Conservation (phyloP, 805 yeast genomes). For the Grigorovia jiainica region DNA sequence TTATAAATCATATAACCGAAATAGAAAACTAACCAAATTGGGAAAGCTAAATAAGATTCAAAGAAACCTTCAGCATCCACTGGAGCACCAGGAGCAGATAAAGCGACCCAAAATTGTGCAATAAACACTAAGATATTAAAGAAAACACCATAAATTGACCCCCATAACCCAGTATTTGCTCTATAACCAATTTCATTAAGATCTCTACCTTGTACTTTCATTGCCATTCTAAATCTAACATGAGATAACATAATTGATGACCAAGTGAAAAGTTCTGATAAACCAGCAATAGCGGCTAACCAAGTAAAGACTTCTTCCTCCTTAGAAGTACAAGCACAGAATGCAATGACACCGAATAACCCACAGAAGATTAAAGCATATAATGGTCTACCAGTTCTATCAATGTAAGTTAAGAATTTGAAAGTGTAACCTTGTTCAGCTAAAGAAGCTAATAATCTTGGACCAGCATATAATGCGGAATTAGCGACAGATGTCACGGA, state of each 20-base stretch:
- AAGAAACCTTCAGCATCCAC: slow-evolving; percentile 38
- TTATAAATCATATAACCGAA: slow-evolving; percentile 42
- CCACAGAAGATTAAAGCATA: slow-evolving; percentile 43
- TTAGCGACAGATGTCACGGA: slow-evolving; percentile 72
- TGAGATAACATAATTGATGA: slow-evolving; percentile 43
- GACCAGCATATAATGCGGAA: slow-evolving; percentile 64
- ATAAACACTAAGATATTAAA: slow-evolving; percentile 40
- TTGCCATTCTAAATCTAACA: slow-evolving; percentile 45
- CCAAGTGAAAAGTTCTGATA: slow-evolving; percentile 54
- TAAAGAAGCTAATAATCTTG: slow-evolving; percentile 58
- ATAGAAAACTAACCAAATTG: slow-evolving; percentile 35
- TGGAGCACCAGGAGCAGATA: slow-evolving; percentile 35
- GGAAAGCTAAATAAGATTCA: slow-evolving; percentile 42
- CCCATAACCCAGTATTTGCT: slow-evolving; percentile 40
- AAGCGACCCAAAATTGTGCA: slow-evolving; percentile 57
- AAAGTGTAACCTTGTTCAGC: slow-evolving; percentile 69
- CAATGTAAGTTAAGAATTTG: slow-evolving; percentile 39
- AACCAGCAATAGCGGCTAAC: slow-evolving; percentile 50
- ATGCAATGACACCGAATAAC: slow-evolving; percentile 48
- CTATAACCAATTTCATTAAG: slow-evolving; percentile 40
- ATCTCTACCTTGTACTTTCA: slow-evolving; percentile 40
- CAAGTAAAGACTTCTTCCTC: slow-evolving; percentile 48
- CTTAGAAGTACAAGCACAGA: slow-evolving; percentile 45
- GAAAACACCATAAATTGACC: slow-evolving; percentile 42
- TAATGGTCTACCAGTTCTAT: slow-evolving; percentile 51